phyloP scores from a whole-genome alignment of 2,329 filamentous ascomycete species.

The Aspergillus floridensis region DNA sequence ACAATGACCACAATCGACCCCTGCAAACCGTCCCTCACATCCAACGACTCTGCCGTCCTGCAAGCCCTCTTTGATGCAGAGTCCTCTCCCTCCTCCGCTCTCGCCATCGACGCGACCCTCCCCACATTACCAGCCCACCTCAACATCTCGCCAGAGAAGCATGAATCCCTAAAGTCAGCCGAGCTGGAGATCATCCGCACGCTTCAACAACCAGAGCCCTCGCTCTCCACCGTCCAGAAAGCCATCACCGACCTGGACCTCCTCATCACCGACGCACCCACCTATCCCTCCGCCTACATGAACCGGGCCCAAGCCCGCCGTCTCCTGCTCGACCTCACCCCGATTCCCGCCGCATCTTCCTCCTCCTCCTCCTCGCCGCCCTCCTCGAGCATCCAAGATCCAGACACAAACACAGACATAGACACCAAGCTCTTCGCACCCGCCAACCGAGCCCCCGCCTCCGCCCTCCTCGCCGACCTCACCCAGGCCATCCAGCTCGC shows the following conservation, averaged over 20 bases:
- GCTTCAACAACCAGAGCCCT: constrained; percentile 29
- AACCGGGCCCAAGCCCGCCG: constrained; percentile 55
- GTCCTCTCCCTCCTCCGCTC: constrained; percentile 38
- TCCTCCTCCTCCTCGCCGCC: not conserved
- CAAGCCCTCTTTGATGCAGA: constrained; percentile 49
- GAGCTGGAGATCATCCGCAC: constrained; percentile 42
- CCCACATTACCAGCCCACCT: constrained; percentile 40
- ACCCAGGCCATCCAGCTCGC: constrained; percentile 46
- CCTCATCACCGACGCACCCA: constrained; percentile 44
- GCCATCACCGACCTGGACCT: constrained; percentile 41
- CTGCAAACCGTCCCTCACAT: constrained; percentile 31
- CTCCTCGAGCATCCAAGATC: not conserved
- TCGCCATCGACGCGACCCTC: constrained; percentile 39
- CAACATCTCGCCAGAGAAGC: constrained; percentile 34
- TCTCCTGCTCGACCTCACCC: constrained; percentile 31
- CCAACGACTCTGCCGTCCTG: constrained; percentile 47
- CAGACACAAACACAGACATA: not conserved
- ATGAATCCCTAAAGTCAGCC: constrained; percentile 39
- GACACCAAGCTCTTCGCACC: constrained; percentile 27
- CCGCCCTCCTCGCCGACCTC: constrained; percentile 37
- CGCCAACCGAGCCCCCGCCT: constrained; percentile 17
- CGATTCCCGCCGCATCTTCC: too few relatives aligned
- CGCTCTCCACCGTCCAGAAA: constrained; percentile 23
- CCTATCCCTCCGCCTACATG: constrained; percentile 54
- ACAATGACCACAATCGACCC: constrained; percentile 20